phyloP scores from a whole-genome alignment of 108 stramenopile genomes.

The Parietichytrium sp. region DNA sequence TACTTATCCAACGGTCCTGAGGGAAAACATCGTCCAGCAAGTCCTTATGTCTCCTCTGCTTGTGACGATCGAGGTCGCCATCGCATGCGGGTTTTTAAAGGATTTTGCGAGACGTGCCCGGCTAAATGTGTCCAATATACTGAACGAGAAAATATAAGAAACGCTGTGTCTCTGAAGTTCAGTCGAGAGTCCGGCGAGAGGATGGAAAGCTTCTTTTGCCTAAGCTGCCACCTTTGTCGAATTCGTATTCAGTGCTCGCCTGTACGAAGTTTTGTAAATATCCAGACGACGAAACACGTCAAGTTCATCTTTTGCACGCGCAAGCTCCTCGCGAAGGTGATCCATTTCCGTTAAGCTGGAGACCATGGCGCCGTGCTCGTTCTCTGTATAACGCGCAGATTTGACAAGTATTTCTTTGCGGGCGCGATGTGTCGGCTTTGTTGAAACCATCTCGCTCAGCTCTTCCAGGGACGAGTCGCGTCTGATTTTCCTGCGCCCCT shows the following conservation, averaged over 20 bases:
- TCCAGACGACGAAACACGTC: conserved; percentile 31
- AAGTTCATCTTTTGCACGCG: neutral
- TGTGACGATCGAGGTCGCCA: neutral
- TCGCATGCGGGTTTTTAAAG: neutral
- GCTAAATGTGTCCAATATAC: neutral
- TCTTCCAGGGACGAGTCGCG: too few species aligned
- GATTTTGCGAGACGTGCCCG: neutral
- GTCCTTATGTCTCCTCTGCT: conserved; percentile 18
- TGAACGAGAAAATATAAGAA: neutral
- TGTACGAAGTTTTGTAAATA: neutral
- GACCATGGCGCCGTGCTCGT: too few species aligned
- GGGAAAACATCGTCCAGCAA: neutral
- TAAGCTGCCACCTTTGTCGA: too few species aligned
- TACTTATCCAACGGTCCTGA: neutral
- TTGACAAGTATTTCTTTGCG: too few species aligned
- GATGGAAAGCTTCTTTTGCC: too few species aligned
- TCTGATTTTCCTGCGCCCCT: too few species aligned
- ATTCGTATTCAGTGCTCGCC: neutral
- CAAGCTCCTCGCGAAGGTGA: neutral
- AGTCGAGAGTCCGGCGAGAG: too few species aligned
- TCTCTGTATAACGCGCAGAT: too few species aligned
- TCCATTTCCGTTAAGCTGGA: too few species aligned
- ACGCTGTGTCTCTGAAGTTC: too few species aligned
- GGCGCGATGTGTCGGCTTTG: too few species aligned
- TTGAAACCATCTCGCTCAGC: too few species aligned